A percentile compares a stretch with the other conserved stretches of the same genome.
These are phyloP conservation scores for Plasmodium gonderi DNA, from an alignment of 169 alveolate genomes.

Conservation along the genomic window DNA sequence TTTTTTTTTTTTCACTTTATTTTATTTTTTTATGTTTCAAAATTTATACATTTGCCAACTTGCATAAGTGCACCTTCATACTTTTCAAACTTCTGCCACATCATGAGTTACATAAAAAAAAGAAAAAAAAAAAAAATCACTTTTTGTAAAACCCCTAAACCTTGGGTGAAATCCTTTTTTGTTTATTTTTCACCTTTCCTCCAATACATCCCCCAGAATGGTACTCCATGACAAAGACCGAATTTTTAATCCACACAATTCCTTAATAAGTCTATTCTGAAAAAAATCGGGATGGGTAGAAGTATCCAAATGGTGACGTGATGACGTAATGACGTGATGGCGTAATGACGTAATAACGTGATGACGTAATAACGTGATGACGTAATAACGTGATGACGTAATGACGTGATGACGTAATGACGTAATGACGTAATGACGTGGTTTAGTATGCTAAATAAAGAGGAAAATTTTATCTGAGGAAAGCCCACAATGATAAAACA, in stretches of 20 bases:
- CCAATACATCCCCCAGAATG: constrained; percentile 27
- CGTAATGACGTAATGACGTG: background rate
- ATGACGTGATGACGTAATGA: background rate
- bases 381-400: background rate
- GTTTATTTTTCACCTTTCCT: constrained; percentile 12
- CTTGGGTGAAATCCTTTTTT: background rate
- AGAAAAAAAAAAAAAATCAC: too few relatives aligned
- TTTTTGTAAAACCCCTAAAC: background rate
- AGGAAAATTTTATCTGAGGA: too few relatives aligned
- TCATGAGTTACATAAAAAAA: background rate
- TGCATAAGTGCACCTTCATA: background rate
- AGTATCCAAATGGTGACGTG: background rate
- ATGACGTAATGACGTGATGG: background rate
- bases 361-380: background rate
- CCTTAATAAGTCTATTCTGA: constrained; percentile 23
- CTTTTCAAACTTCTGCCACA: background rate
- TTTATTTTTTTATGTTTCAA: background rate
- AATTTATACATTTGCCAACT: background rate
- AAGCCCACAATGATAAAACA: too few relatives aligned
- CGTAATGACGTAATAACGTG: background rate
- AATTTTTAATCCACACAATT: constrained; percentile 46
- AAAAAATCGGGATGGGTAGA: too few relatives aligned
- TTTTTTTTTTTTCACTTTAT: background rate
- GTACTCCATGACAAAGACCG: constrained; percentile 40
- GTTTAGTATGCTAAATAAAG: background rate